Evolutionary conservation across 2,329 filamentous ascomycete species (phyloP), one percentile per base, ranked within the genome.

Genomic region (Trichophyton rubrum): DNA sequence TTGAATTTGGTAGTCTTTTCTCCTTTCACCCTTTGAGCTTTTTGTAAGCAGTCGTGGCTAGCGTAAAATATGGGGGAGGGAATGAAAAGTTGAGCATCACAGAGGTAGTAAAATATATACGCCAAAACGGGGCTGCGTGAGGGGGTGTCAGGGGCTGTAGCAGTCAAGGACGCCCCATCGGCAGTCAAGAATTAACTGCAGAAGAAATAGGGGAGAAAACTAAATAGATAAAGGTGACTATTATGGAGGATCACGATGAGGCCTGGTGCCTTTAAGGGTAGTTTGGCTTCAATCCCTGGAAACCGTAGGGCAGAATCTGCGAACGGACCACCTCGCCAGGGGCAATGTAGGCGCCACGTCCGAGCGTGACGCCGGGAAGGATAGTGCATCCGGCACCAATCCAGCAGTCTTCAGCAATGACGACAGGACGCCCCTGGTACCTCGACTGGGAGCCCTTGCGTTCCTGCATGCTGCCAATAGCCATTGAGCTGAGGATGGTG

Each of bases 401-500:
- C 71, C 81, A 84, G 67, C 84, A 85, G 66, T 87, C 84, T 62
- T 84, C 84, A 64, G 90, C 89, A 64, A 97, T 92, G 38, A 79
- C 80, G 60, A 97, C 86, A 17, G 81, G 78, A 35, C 83, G 83
- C 13, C 88, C 90, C 61, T 85, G 74, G 68, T 88, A 86, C 5
- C 83, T 82, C 38, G 87, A 89, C 65, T 85, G 84, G 55, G 84
- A 86, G 5, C 90, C 91, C 67, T 87, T 84, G 22, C 89, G 81
- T 64, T 82, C 80, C 70, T 87, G 84, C 30, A 86, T 84, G 70
- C 95, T 89, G 13, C 85, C 84, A 47, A 85, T 84, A 56, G 87
- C 79, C 47, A 84, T 87, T 38, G 86, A 84, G 15, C 88, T 90
- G 69, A 90, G 88, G 66, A 97, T 88, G 64, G 85, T 92, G 61